Evolutionary conservation across 2,329 filamentous ascomycete species (phyloP).

Genomic region (Onygena corvina): DNA sequence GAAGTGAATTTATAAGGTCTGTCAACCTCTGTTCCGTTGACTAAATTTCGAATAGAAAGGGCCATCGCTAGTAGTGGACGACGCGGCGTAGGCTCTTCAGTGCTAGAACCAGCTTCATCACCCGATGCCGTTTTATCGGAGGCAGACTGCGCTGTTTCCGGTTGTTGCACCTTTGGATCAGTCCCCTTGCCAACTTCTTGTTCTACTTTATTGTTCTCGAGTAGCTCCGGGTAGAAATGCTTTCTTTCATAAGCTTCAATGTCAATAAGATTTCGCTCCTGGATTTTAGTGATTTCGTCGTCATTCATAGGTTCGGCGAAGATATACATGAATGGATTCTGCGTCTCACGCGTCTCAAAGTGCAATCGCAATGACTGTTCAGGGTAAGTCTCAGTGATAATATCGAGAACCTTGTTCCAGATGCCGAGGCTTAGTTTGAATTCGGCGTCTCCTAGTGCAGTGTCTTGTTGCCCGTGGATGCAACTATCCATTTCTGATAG

Average conservation of each 20-base stretch:
- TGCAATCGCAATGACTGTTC: slow-evolving; percentile 62
- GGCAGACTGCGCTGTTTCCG: neutral
- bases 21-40: slow-evolving; percentile 52
- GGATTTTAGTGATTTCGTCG: slow-evolving; percentile 60
- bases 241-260: slow-evolving; percentile 56
- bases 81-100: slow-evolving; percentile 11
- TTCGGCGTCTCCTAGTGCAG: slow-evolving; percentile 62
- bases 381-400: slow-evolving; percentile 63
- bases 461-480: slow-evolving; percentile 64
- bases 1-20: slow-evolving; percentile 45
- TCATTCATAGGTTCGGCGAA: slow-evolving; percentile 76
- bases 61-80: slow-evolving; percentile 53
- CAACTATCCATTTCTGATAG: slow-evolving; percentile 78
- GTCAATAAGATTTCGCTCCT: slow-evolving; percentile 51
- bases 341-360: slow-evolving; percentile 59
- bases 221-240: slow-evolving; percentile 26
- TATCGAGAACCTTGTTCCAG: slow-evolving; percentile 66
- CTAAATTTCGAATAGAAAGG: slow-evolving; percentile 58
- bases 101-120: neutral
- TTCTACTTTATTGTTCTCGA: slow-evolving; percentile 13
- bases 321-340: slow-evolving; percentile 65
- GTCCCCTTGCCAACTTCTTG: slow-evolving; percentile 16
- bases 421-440: slow-evolving; percentile 71
- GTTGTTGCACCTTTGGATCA: slow-evolving; percentile 8
- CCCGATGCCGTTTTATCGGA: neutral